phyloP scores from a whole-genome alignment of 2,329 filamentous ascomycete genomes.

The Ophiocordyceps camponoti-rufipedis region DNA sequence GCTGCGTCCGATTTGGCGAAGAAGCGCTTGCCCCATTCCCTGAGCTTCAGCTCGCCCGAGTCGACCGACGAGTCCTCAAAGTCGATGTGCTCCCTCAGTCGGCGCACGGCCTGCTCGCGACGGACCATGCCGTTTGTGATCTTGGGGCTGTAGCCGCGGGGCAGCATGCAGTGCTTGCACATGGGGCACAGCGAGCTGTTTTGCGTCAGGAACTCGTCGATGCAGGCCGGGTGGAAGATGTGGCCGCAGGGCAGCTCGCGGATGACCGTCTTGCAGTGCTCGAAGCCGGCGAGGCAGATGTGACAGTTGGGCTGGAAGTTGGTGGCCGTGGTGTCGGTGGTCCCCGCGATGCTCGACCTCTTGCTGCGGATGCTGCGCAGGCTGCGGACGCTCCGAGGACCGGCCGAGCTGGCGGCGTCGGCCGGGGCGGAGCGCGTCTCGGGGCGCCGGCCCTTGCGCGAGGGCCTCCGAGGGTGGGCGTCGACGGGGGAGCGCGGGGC shows the following conservation, averaged over 20 bases:
- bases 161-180: constrained; percentile 73
- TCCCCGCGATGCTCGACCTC: constrained; percentile 16
- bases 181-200: constrained; percentile 79
- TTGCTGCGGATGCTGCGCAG: constrained; percentile 17
- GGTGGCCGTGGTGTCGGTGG: constrained; percentile 22
- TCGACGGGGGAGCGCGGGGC: constrained; percentile 15
- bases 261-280: constrained; percentile 42
- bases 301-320: constrained; percentile 67
- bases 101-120: constrained; percentile 52
- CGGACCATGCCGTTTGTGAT: constrained; percentile 80
- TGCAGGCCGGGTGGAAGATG: constrained; percentile 84
- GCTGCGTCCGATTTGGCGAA: constrained; percentile 10
- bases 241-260: constrained; percentile 79
- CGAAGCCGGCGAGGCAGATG: constrained; percentile 78
- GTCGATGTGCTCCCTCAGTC: constrained; percentile 34
- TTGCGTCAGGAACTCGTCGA: constrained; percentile 63
- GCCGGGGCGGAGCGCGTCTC: constrained; percentile 12
- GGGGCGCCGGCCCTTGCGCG: constrained; percentile 12
- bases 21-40: constrained; percentile 16
- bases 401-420: constrained; percentile 7
- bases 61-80: constrained; percentile 18
- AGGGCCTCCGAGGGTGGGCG: constrained; percentile 10
- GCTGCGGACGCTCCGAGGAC: constrained; percentile 6
- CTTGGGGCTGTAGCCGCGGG: constrained; percentile 43
- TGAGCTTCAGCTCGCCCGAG: constrained; percentile 15